Base-by-base conservation (phyloP, 306 rosid genomes). In the Alnus glutinosa region DNA sequence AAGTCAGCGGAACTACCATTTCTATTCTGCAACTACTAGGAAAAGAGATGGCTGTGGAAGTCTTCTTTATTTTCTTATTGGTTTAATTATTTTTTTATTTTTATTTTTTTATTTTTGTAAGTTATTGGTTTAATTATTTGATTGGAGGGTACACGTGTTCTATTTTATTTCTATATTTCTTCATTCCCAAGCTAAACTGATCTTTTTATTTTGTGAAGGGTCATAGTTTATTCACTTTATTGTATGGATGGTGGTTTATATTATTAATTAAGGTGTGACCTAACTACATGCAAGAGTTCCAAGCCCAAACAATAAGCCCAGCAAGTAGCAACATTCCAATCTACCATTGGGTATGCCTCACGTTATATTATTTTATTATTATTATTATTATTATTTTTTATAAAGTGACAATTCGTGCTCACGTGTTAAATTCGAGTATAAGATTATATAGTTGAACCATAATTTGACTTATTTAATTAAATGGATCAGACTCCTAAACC, bases 1-100 rank as follows among this genome's bases (percentile, higher is more conserved):
- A 87, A 75, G 92, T 87, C 87, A 78, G 76, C 62, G 86, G 81
- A 87, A 52, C 85, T 76, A 71, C 83, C 55, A 55, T 5, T 36
- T 23, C 32, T 19, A 0, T 61, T 36, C 52, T 19, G 46, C 32
- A 28, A 51, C n/a, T 23, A 8, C 36, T 7, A 72, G 55, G 37
- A 44, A 12, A n/a, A 10, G 12, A 14, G 47, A 51, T 4, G 30
- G 6, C 23, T 7, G 52, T 46, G 32, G 36, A 14, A 32, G 1
- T 32, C 47, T 11, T 61, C 39, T 10, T 9, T 47, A 32, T 37
- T 36, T 54, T 54, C 15, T 52, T 1, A 28, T 34, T 34, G 3
- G 1, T 15, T 13, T 3, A 30, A 46, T 50, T 18, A 1, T 48
- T 66, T 19, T 34, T 63, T 11, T 12, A 28, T 32, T 32, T 62